phyloP scores from a whole-genome alignment of 371 early-diverging fungal genomes.

The Saksenaea oblongispora region DNA sequence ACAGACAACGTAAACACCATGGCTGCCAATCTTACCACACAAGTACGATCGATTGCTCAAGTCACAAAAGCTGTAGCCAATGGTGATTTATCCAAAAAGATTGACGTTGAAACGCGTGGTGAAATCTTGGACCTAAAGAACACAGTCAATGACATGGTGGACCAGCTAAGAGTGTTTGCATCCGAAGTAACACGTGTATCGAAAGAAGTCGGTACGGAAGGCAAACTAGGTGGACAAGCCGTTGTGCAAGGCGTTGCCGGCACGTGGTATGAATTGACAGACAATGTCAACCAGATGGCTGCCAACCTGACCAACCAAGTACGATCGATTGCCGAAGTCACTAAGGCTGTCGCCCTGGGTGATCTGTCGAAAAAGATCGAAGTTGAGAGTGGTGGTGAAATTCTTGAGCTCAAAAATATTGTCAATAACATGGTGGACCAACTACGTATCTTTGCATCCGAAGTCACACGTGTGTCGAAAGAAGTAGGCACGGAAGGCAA shows the following conservation, averaged over 20 bases:
- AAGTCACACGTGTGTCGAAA: slow-evolving; percentile 43
- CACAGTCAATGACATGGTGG: slow-evolving; percentile 48
- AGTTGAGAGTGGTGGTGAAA: slow-evolving; percentile 38
- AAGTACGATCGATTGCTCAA: slow-evolving; percentile 53
- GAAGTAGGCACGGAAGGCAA: slow-evolving; percentile 58
- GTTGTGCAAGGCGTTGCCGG: slow-evolving; percentile 53
- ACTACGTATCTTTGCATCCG: slow-evolving; percentile 41
- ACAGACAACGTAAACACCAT: slow-evolving; percentile 49
- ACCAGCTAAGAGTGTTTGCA: slow-evolving; percentile 56
- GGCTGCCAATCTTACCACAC: slow-evolving; percentile 56
- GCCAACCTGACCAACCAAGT: slow-evolving; percentile 61
- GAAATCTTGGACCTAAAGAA: slow-evolving; percentile 36
- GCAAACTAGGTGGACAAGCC: slow-evolving; percentile 48
- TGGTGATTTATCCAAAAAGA: slow-evolving; percentile 36
- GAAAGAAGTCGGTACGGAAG: slow-evolving; percentile 55
- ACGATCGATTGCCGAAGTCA: slow-evolving; percentile 54
- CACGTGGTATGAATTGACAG: slow-evolving; percentile 64
- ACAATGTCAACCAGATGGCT: slow-evolving; percentile 62
- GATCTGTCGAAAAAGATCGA: slow-evolving; percentile 49
- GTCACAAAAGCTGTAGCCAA: slow-evolving; percentile 32
- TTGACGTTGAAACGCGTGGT: slow-evolving; percentile 34
- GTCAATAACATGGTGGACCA: slow-evolving; percentile 54
- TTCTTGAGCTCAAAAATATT: slow-evolving; percentile 36
- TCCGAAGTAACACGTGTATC: slow-evolving; percentile 58
- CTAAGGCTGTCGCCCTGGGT: slow-evolving; percentile 53